Conservation (phyloP, 306 rosid genomes). For the Vicia faba region DNA sequence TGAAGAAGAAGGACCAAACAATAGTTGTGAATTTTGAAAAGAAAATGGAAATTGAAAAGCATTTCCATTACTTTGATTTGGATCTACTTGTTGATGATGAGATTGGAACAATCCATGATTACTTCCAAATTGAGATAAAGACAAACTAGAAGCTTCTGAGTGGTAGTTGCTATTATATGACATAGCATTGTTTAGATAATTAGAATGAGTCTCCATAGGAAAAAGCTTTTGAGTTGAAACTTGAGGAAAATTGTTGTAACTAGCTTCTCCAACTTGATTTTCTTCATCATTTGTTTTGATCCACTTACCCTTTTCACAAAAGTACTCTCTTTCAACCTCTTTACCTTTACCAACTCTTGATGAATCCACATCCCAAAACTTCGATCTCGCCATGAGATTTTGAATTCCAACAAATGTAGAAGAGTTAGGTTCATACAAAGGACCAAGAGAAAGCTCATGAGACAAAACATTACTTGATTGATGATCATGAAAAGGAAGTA, state of each 20-base stretch:
- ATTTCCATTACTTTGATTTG: conserved; percentile 33
- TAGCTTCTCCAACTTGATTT: conserved; percentile 32
- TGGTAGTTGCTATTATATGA: conserved; percentile 44
- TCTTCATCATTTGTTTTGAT: conserved; percentile 43
- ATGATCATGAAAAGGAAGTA: conserved; percentile 41
- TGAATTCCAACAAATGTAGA: conserved; percentile 40
- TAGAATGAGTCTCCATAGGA: conserved; percentile 41
- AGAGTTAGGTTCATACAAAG: conserved; percentile 45
- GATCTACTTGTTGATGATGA: conserved; percentile 36
- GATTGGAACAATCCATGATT: conserved; percentile 56
- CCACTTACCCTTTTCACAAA: conserved; percentile 58
- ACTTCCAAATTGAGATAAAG: conserved; percentile 69
- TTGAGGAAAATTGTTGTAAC: conserved; percentile 27
- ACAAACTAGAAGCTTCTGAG: conserved; percentile 54
- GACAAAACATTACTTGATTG: conserved; percentile 25
- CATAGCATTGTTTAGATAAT: conserved; percentile 50
- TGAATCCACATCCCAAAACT: conserved; percentile 39
- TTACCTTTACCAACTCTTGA: conserved; percentile 27
- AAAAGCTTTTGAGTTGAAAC: conserved; percentile 60
- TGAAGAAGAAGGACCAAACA: conserved; percentile 50
- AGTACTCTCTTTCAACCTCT: conserved; percentile 39
- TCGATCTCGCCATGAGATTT: conserved; percentile 29
- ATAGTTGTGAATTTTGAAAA: conserved; percentile 44
- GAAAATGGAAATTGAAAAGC: conserved; percentile 44
- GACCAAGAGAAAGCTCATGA: conserved; percentile 43